Evolutionary conservation across 2,329 filamentous ascomycete genomes (phyloP).

Genomic region (Hymenoscyphus salicellus): DNA sequence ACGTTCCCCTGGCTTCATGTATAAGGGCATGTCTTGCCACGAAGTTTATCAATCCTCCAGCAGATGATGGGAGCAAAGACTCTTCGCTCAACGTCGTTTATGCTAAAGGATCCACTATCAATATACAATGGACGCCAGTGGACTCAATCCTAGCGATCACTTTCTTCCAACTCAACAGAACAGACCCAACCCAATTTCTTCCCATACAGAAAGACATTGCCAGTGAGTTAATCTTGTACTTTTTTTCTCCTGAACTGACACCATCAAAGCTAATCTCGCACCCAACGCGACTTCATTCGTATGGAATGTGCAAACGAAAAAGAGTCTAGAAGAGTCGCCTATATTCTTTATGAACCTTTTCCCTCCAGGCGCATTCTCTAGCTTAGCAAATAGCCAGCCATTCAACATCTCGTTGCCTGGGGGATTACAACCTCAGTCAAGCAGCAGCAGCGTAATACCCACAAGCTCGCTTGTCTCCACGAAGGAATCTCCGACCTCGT

Average conservation of each 20-base stretch:
- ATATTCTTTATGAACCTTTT: constrained; percentile 18
- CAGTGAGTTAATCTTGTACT: not conserved
- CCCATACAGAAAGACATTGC: not conserved
- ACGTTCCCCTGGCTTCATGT: not conserved
- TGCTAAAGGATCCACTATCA: not conserved
- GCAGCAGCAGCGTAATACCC: not conserved
- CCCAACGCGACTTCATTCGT: not conserved
- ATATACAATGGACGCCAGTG: constrained; percentile 4
- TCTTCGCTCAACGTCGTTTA: not conserved
- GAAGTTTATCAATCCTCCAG: constrained; percentile 11
- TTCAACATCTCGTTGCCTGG: constrained; percentile 17
- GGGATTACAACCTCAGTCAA: not conserved
- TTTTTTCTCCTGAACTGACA: not conserved
- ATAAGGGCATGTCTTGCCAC: not conserved
- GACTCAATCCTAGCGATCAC: not conserved
- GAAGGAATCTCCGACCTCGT: not conserved
- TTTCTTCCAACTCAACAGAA: not conserved
- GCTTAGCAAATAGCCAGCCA: constrained; percentile 11
- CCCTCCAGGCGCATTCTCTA: constrained; percentile 1
- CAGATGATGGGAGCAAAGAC: not conserved
- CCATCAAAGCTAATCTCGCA: not conserved
- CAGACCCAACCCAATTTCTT: not conserved
- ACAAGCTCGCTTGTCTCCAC: not conserved
- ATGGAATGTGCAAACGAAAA: constrained; percentile 16
- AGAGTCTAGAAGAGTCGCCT: constrained; percentile 15